phyloP scores from a whole-genome alignment of 2,329 filamentous ascomycete species.

The Exophiala xenobiotica region DNA sequence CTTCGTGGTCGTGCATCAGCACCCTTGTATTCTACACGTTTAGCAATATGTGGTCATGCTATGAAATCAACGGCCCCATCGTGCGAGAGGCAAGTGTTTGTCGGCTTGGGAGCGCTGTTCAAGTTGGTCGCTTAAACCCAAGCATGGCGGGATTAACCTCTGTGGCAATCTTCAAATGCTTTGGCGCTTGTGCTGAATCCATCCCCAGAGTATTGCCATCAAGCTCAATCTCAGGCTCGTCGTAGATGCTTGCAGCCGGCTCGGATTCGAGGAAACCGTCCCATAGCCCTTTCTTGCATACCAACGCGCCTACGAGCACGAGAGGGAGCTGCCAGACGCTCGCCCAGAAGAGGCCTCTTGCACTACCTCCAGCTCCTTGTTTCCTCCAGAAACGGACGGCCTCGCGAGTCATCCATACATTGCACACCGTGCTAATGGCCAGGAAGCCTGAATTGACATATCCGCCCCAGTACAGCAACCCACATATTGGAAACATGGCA shows the following conservation, averaged over 20 bases:
- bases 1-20: too few relatives aligned
- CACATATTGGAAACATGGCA: conserved; percentile 80
- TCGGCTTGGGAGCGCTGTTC: background rate
- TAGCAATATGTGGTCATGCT: too few relatives aligned
- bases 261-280: conserved; percentile 71
- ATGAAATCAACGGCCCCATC: too few relatives aligned
- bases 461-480: conserved; percentile 72
- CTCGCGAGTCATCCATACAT: conserved; percentile 79
- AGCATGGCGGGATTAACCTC: conserved; percentile 21
- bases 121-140: conserved; percentile 28
- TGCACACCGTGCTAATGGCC: conserved; percentile 75
- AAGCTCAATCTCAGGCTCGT: conserved; percentile 52
- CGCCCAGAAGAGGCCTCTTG: conserved; percentile 89
- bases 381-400: conserved; percentile 78
- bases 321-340: conserved; percentile 95
- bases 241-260: conserved; percentile 51
- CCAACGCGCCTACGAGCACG: conserved; percentile 83
- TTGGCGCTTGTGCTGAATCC: conserved; percentile 13
- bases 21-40: too few relatives aligned
- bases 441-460: conserved; percentile 87
- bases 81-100: too few relatives aligned
- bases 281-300: conserved; percentile 93
- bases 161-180: conserved; percentile 15
- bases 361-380: conserved; percentile 75
- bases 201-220: conserved; percentile 24